phyloP scores from a whole-genome alignment of 1,284 basidiomycete species.

The Hymenochaete sp. region DNA sequence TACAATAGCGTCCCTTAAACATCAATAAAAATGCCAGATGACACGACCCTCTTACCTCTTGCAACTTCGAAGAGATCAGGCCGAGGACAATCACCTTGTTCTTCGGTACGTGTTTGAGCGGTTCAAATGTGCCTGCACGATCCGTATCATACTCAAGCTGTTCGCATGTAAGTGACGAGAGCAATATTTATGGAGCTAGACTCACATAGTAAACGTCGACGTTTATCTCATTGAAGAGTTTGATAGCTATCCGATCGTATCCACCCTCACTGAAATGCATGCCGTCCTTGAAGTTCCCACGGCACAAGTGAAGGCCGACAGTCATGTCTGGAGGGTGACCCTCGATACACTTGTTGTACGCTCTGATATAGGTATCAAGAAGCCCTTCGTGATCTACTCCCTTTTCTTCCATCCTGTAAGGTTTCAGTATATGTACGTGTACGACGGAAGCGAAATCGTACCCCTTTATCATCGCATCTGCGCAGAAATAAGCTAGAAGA shows the following conservation, averaged over 20 bases:
- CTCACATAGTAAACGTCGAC: conserved; percentile 68
- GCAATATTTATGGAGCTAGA: conserved; percentile 13
- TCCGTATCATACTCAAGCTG: conserved; percentile 74
- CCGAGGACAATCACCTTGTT: conserved; percentile 68
- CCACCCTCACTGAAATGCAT: conserved; percentile 65
- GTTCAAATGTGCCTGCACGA: conserved; percentile 63
- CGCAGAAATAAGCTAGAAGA: conserved; percentile 61
- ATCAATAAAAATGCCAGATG: not conserved
- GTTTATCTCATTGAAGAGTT: conserved; percentile 64
- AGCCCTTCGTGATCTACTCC: conserved; percentile 55
- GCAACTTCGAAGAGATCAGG: conserved; percentile 64
- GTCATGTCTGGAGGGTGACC: conserved; percentile 56
- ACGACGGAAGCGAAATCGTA: not conserved
- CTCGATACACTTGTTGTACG: conserved; percentile 60
- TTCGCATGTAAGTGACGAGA: not conserved
- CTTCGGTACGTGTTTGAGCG: conserved; percentile 55
- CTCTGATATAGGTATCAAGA: conserved; percentile 58
- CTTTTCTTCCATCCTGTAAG: conserved; percentile 40
- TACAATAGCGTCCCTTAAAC: conserved; percentile 21
- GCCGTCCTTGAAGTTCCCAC: conserved; percentile 70
- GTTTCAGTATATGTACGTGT: not conserved
- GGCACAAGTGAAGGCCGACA: conserved; percentile 67
- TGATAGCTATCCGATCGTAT: conserved; percentile 66
- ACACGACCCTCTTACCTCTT: conserved; percentile 32
- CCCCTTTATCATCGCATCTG: conserved; percentile 48